Evolutionary conservation across 1,139 yeast genomes (phyloP).

Genomic region (Nadsonia starkeyi-henricii): DNA sequence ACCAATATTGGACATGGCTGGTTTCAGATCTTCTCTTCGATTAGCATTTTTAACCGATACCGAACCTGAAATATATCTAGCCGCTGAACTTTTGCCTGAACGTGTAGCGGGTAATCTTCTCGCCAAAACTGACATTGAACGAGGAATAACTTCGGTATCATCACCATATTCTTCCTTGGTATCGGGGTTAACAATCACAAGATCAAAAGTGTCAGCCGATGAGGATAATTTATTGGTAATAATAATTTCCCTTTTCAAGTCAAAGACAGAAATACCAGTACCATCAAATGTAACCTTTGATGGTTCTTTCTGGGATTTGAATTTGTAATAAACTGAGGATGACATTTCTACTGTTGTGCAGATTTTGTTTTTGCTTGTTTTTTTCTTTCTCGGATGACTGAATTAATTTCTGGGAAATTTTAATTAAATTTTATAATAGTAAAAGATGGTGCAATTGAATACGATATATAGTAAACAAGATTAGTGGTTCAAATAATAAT

Average conservation of each 20-base stretch:
- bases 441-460: no score
- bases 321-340: conserved; percentile 77
- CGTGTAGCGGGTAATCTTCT: conserved; percentile 63
- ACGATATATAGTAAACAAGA: no score
- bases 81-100: conserved; percentile 40
- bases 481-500: no score
- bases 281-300: conserved; percentile 85
- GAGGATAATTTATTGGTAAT: conserved; percentile 66
- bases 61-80: conserved; percentile 67
- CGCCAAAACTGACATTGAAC: conserved; percentile 76
- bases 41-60: conserved; percentile 17
- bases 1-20: conserved; percentile 9
- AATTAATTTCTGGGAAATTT: no score
- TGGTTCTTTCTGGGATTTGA: conserved; percentile 70
- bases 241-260: conserved; percentile 80
- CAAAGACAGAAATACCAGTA: conserved; percentile 90
- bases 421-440: no score
- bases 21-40: conserved; percentile 17
- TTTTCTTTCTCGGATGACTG: neutral
- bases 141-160: conserved; percentile 68
- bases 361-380: conserved; percentile 2
- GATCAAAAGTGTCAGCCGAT: conserved; percentile 65
- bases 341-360: conserved; percentile 40
- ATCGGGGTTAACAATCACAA: conserved; percentile 64
- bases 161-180: conserved; percentile 73